A percentile compares a stretch with the other conserved stretches of the same genome.
phyloP scores from a whole-genome alignment of 192 early-diverging fungal species.

The Radiomyces spectabilis region DNA sequence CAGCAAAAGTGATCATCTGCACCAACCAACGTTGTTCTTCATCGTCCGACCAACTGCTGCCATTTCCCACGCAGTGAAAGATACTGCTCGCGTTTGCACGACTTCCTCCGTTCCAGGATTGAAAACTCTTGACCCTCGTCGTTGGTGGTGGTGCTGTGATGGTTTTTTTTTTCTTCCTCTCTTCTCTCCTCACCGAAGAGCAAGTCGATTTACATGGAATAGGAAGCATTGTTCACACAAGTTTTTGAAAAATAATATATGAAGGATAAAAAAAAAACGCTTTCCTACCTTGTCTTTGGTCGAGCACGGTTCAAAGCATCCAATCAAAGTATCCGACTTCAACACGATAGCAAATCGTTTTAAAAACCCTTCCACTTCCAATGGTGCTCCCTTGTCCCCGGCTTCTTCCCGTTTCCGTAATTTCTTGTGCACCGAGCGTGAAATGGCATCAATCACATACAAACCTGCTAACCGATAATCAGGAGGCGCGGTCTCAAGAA shows the following conservation, averaged over 20 bases:
- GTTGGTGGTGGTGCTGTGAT: too few species aligned
- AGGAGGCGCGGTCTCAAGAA: slow-evolving; percentile 39
- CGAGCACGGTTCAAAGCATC: slow-evolving; percentile 8
- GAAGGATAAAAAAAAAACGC: background rate
- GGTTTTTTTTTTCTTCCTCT: too few species aligned
- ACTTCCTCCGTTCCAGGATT: too few species aligned
- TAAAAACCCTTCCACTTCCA: slow-evolving; percentile 11
- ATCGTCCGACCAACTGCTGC: too few species aligned
- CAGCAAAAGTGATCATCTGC: too few species aligned
- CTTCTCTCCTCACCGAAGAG: too few species aligned
- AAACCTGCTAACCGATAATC: slow-evolving; percentile 53
- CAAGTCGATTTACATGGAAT: too few species aligned
- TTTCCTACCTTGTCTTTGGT: slow-evolving; percentile 30
- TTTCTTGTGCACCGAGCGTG: slow-evolving; percentile 32
- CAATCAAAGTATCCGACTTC: slow-evolving; percentile 8
- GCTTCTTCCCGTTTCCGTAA: slow-evolving; percentile 26
- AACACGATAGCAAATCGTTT: slow-evolving; percentile 25
- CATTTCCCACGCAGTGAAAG: too few species aligned
- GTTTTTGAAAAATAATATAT: background rate
- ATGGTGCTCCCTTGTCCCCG: background rate
- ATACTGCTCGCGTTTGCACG: too few species aligned
- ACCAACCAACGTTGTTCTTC: too few species aligned
- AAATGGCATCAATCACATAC: slow-evolving; percentile 56
- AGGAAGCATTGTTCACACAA: background rate
- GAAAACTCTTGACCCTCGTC: too few species aligned